Conservation (phyloP, 2,329 filamentous ascomycete species). For the Alternaria solani region DNA sequence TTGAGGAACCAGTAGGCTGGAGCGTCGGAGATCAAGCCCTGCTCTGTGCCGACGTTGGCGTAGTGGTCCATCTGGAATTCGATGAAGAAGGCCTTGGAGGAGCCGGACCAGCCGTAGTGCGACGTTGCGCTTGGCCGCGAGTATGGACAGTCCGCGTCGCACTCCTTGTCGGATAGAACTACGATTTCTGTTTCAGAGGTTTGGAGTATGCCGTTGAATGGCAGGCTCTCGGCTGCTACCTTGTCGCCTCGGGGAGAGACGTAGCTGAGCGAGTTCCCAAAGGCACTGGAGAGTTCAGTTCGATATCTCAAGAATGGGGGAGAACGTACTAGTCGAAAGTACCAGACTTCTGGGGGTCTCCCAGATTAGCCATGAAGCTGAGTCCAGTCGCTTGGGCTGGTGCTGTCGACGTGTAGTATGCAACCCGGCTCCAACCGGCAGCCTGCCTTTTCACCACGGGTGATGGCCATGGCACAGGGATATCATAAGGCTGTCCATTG, state of each 20-base stretch:
- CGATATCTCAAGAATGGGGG: neutral
- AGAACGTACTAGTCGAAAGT: slow-evolving; percentile 58
- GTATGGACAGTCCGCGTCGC: slow-evolving; percentile 59
- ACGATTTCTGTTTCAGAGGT: slow-evolving; percentile 48
- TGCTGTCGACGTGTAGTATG: slow-evolving; percentile 57
- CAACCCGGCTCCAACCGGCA: slow-evolving; percentile 55
- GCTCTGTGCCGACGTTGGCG: slow-evolving; percentile 40
- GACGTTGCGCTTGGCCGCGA: slow-evolving; percentile 59
- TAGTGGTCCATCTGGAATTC: slow-evolving; percentile 71
- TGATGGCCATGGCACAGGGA: neutral
- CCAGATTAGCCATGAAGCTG: slow-evolving; percentile 66
- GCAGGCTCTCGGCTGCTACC: slow-evolving; percentile 58
- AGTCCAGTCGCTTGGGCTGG: slow-evolving; percentile 59
- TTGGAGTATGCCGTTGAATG: slow-evolving; percentile 57
- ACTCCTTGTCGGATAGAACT: slow-evolving; percentile 51
- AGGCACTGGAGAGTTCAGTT: slow-evolving; percentile 46
- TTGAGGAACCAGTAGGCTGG: slow-evolving; percentile 81
- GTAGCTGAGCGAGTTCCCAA: slow-evolving; percentile 67
- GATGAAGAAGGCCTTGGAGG: slow-evolving; percentile 76
- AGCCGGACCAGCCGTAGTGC: slow-evolving; percentile 73
- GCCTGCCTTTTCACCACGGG: slow-evolving; percentile 7
- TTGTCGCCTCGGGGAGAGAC: slow-evolving; percentile 57
- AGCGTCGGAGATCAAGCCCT: slow-evolving; percentile 66
- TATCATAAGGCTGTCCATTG: neutral
- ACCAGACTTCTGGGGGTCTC: slow-evolving; percentile 63